Conservation (phyloP, 345 rosid species). For the Combretum micranthum region DNA sequence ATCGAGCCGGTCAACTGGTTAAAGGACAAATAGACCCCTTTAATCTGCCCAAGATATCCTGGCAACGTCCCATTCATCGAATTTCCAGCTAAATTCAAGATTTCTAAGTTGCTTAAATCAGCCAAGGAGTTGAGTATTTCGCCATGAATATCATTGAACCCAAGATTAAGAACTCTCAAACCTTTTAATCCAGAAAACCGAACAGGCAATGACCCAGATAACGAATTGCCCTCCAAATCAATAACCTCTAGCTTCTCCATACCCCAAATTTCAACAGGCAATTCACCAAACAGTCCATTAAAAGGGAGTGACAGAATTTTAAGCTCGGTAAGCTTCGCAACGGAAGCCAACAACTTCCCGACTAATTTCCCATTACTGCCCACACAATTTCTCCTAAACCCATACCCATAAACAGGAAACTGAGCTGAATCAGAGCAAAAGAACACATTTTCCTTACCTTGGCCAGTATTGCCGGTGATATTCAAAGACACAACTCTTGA, state of each 20-base stretch:
- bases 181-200: constrained; percentile 38
- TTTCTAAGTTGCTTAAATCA: constrained; percentile 32
- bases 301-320: constrained; percentile 75
- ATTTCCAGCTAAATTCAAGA: constrained; percentile 73
- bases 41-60: constrained; percentile 51
- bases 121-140: constrained; percentile 48
- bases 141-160: constrained; percentile 60
- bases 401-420: constrained; percentile 70
- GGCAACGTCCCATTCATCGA: constrained; percentile 68
- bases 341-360: constrained; percentile 47
- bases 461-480: constrained; percentile 48
- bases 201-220: constrained; percentile 45
- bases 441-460: constrained; percentile 39
- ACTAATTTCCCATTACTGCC: constrained; percentile 40
- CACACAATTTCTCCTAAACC: constrained; percentile 52
- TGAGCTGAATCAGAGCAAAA: constrained; percentile 45
- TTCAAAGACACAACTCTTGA: constrained; percentile 67
- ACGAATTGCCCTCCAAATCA: constrained; percentile 77
- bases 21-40: constrained; percentile 52
- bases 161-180: constrained; percentile 69
- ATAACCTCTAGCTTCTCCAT: constrained; percentile 77
- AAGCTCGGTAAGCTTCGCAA: constrained; percentile 54
- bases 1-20: constrained; percentile 53
- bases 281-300: constrained; percentile 55
- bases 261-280: constrained; percentile 66